phyloP scores from a whole-genome alignment of 805 yeast species.

The Ogataea philodendri region DNA sequence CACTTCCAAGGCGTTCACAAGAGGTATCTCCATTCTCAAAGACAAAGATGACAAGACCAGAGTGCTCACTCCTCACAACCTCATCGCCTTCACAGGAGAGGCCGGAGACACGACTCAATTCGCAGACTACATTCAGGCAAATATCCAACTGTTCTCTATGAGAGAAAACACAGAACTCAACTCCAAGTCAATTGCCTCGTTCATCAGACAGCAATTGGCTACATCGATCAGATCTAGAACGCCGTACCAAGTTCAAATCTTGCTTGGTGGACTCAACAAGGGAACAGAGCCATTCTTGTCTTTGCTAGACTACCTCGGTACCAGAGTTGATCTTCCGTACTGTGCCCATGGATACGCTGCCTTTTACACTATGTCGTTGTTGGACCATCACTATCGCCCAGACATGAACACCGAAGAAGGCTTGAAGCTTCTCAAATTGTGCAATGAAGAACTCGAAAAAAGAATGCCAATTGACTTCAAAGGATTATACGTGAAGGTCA shows the following conservation, averaged over 20 bases:
- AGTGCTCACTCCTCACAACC: slow-evolving; percentile 65
- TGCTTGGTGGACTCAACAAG: slow-evolving; percentile 78
- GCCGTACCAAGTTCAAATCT: slow-evolving; percentile 92
- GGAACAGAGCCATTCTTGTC: slow-evolving; percentile 57
- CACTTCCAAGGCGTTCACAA: slow-evolving; percentile 90
- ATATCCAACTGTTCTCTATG: slow-evolving; percentile 82
- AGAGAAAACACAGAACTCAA: slow-evolving; percentile 79
- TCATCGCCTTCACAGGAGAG: slow-evolving; percentile 92
- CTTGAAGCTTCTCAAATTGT: slow-evolving; percentile 62
- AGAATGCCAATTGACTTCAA: slow-evolving; percentile 95
- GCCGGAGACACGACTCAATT: slow-evolving; percentile 95
- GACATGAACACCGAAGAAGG: slow-evolving; percentile 80
- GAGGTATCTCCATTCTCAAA: slow-evolving; percentile 83
- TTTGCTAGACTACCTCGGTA: slow-evolving; percentile 93
- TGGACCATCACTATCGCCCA: slow-evolving; percentile 85
- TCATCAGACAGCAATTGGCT: slow-evolving; percentile 85
- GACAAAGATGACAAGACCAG: slow-evolving; percentile 80
- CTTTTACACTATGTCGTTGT: slow-evolving; percentile 82
- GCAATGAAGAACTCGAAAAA: slow-evolving; percentile 73
- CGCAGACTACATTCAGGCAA: slow-evolving; percentile 92
- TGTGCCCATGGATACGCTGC: slow-evolving; percentile 99
- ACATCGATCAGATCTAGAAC: slow-evolving; percentile 86
- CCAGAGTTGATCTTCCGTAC: slow-evolving; percentile 86
- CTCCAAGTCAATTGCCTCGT: slow-evolving; percentile 84
- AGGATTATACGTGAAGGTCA: slow-evolving; percentile 49